These are phyloP conservation scores for Acanthochlamys bracteata DNA, from an alignment of 106 monocot species.

Conservation along the genomic window DNA sequence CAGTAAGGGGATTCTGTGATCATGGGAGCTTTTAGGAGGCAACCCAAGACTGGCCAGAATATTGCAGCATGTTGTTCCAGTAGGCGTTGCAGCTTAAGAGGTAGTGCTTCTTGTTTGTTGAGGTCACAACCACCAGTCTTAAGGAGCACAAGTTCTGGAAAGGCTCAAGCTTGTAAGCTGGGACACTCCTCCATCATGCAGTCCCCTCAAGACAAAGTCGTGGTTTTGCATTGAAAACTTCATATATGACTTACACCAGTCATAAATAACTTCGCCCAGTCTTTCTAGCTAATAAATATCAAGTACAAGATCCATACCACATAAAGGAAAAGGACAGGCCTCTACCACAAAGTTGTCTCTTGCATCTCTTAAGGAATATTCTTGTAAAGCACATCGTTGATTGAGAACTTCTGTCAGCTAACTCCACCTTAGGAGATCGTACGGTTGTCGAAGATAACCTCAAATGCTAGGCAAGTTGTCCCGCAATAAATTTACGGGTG, in stretches of 20 bases:
- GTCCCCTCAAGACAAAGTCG: neutral
- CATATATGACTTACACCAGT: too few species aligned
- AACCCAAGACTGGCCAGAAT: too few species aligned
- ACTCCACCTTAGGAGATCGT: neutral
- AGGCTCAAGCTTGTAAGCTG: neutral
- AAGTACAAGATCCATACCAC: neutral
- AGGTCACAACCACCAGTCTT: too few species aligned
- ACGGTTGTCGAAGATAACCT: neutral
- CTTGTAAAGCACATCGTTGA: too few species aligned
- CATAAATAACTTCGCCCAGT: too few species aligned
- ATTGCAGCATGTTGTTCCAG: neutral
- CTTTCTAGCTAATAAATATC: too few species aligned
- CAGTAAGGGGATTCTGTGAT: neutral
- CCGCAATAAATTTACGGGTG: neutral
- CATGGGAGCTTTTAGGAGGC: too few species aligned
- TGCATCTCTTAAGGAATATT: neutral
- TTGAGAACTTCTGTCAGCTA: neutral
- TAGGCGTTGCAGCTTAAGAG: neutral
- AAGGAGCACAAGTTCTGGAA: neutral
- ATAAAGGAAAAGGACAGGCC: neutral
- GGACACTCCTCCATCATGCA: neutral
- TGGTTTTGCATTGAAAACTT: neutral
- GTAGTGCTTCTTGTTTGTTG: neutral
- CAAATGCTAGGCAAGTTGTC: neutral
- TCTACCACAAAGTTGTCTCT: neutral